Conservation (phyloP, 371 early-diverging fungal species). For the Mucor sp. region DNA sequence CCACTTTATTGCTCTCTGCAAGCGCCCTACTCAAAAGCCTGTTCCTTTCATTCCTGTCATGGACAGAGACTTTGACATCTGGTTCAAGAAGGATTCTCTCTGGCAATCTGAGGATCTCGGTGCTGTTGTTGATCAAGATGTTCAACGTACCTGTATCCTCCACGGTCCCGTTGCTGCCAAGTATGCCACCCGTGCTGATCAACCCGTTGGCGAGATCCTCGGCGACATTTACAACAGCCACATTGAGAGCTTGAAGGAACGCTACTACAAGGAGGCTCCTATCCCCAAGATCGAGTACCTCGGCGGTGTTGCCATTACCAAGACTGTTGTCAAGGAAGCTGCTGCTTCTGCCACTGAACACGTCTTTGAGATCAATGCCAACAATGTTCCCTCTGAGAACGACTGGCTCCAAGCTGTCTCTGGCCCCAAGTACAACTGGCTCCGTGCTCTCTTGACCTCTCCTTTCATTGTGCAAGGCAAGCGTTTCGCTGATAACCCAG, state of each 20-base stretch:
- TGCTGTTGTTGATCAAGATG: conserved; percentile 91
- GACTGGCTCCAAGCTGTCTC: conserved; percentile 80
- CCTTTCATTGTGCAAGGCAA: conserved; percentile 82
- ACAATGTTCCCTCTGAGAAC: conserved; percentile 64
- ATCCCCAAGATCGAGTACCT: conserved; percentile 88
- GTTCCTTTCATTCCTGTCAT: conserved; percentile 92
- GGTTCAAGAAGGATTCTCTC: conserved; percentile 97
- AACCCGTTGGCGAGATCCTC: conserved; percentile 90
- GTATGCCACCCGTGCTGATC: conserved; percentile 77
- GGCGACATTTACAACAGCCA: conserved; percentile 88
- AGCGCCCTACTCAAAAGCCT: conserved; percentile 86
- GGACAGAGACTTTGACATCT: conserved; percentile 91
- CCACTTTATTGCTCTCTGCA: conserved; percentile 85
- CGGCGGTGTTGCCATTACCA: conserved; percentile 59
- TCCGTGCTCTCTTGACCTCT: conserved; percentile 86
- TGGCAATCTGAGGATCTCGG: conserved; percentile 95
- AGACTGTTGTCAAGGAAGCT: conserved; percentile 18
- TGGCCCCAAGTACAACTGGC: conserved; percentile 79
- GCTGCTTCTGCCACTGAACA: conserved; percentile 41
- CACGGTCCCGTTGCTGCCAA: conserved; percentile 94
- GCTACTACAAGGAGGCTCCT: conserved; percentile 70
- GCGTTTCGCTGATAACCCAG: conserved; percentile 77
- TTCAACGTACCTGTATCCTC: conserved; percentile 90
- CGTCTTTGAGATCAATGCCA: conserved; percentile 60
- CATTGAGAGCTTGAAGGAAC: conserved; percentile 73